These are phyloP conservation scores for Leersia perrieri DNA, from an alignment of 176 grass and related monocot genomes.

Conservation along the genomic window DNA sequence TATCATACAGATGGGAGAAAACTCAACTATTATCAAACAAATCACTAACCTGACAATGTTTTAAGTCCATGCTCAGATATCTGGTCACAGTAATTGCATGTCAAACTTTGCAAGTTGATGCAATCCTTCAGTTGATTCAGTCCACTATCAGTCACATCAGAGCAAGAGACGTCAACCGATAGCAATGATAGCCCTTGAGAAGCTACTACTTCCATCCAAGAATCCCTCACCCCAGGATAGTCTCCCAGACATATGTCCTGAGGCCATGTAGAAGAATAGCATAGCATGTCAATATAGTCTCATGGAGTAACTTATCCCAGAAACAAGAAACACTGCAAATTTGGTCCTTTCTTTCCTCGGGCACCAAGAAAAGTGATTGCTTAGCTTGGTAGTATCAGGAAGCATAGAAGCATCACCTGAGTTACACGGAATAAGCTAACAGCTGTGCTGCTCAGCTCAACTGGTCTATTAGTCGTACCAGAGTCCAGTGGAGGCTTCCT, in stretches of 20 bases:
- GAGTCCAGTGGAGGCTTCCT: not conserved
- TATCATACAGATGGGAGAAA: slow-evolving; percentile 25
- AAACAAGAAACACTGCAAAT: not conserved
- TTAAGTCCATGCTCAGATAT: slow-evolving; percentile 78
- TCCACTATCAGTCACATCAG: slow-evolving; percentile 84
- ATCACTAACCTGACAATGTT: slow-evolving; percentile 63
- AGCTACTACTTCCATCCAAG: slow-evolving; percentile 83
- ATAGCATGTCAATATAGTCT: not conserved
- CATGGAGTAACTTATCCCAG: slow-evolving; percentile 5
- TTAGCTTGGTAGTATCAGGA: not conserved
- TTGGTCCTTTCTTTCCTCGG: not conserved
- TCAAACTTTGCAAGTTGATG: slow-evolving; percentile 62
- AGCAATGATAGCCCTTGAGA: slow-evolving; percentile 88
- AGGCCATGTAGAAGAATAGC: not conserved
- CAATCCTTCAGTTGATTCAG: slow-evolving; percentile 77
- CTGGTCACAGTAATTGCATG: slow-evolving; percentile 85
- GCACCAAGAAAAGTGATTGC: not conserved
- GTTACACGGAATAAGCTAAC: not conserved
- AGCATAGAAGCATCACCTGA: not conserved
- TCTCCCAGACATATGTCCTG: slow-evolving; percentile 93
- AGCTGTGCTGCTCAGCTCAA: not conserved
- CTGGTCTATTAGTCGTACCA: not conserved
- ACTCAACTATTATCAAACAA: not conserved
- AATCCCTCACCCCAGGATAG: slow-evolving; percentile 86
- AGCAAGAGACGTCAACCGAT: slow-evolving; percentile 89